Evolutionary conservation across 371 early-diverging fungal species (phyloP).

Genomic region (Actinomortierella ambigua): DNA sequence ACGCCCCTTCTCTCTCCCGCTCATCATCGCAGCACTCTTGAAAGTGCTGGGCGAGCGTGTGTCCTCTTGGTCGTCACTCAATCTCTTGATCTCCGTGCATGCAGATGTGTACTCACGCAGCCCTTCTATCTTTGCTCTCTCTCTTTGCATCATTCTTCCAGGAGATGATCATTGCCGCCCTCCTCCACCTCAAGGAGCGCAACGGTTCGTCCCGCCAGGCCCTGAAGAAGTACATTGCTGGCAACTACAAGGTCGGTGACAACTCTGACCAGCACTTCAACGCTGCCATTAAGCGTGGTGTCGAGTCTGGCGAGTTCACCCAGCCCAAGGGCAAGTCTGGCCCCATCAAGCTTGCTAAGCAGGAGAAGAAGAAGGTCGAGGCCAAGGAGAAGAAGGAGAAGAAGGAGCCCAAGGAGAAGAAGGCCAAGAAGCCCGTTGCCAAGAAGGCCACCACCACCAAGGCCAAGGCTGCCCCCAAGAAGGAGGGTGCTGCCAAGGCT

Average conservation of each 20-base stretch:
- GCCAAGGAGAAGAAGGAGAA: constrained; percentile 54
- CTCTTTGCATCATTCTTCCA: constrained; percentile 1
- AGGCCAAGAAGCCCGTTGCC: constrained; percentile 50
- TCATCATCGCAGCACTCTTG: too few species aligned
- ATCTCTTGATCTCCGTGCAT: too few species aligned
- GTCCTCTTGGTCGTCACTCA: too few species aligned
- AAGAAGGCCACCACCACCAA: constrained; percentile 48
- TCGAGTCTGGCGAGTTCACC: constrained; percentile 63
- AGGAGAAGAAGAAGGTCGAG: constrained; percentile 60
- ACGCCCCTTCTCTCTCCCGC: too few species aligned
- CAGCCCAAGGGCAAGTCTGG: constrained; percentile 80
- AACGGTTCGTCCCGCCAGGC: constrained; percentile 80
- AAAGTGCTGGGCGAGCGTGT: too few species aligned
- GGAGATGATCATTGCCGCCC: constrained; percentile 67
- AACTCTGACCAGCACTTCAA: constrained; percentile 68
- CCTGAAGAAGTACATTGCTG: constrained; percentile 83
- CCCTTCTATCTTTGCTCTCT: too few species aligned
- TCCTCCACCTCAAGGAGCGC: constrained; percentile 76
- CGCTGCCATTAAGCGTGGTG: constrained; percentile 80
- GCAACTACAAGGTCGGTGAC: constrained; percentile 73
- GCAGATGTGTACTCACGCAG: too few species aligned
- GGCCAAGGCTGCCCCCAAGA: constrained; percentile 50
- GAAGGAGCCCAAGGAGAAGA: constrained; percentile 48
- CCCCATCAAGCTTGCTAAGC: constrained; percentile 74
- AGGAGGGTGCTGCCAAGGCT: constrained; percentile 47